A percentile compares a stretch with the other conserved stretches of the same genome.
phyloP scores from a whole-genome alignment of 23 red algal genomes.

The Pyropia yezoensis region DNA sequence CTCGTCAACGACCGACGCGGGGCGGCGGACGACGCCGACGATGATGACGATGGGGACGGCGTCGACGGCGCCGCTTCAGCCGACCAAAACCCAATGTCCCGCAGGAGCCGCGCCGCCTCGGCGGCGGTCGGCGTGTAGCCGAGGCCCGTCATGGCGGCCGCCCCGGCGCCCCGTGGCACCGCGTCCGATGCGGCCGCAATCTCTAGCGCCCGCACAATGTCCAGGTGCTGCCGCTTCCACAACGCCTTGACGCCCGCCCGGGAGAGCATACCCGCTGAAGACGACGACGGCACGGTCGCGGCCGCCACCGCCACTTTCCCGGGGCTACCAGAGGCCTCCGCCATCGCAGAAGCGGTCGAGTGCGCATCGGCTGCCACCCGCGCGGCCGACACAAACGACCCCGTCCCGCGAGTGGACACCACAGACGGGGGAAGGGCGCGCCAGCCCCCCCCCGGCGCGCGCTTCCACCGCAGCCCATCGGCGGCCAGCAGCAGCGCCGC shows the following conservation, averaged over 20 bases:
- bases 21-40: background rate
- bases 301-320: too few relatives aligned
- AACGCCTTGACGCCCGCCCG: background rate
- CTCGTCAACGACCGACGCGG: too few relatives aligned
- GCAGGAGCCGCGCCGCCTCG: constrained; percentile 28
- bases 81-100: constrained; percentile 42
- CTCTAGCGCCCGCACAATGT: constrained; percentile 46
- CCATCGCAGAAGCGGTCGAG: constrained; percentile 12
- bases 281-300: too few relatives aligned
- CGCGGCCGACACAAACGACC: constrained; percentile 15
- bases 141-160: constrained; percentile 17
- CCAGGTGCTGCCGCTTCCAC: constrained; percentile 49
- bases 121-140: constrained; percentile 26
- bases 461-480: constrained; percentile 36
- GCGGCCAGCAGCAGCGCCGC: constrained; percentile 28
- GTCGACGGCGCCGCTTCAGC: background rate
- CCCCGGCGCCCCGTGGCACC: constrained; percentile 10
- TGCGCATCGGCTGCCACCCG: constrained; percentile 5
- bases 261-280: too few relatives aligned
- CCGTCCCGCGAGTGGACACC: constrained; percentile 14
- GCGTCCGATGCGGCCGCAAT: constrained; percentile 21
- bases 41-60: too few relatives aligned
- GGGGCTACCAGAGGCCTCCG: background rate
- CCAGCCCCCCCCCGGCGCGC: constrained; percentile 43
- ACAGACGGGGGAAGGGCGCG: constrained; percentile 46